phyloP scores from a whole-genome alignment of 257 asterid genomes.

The Salvia hispanica region DNA sequence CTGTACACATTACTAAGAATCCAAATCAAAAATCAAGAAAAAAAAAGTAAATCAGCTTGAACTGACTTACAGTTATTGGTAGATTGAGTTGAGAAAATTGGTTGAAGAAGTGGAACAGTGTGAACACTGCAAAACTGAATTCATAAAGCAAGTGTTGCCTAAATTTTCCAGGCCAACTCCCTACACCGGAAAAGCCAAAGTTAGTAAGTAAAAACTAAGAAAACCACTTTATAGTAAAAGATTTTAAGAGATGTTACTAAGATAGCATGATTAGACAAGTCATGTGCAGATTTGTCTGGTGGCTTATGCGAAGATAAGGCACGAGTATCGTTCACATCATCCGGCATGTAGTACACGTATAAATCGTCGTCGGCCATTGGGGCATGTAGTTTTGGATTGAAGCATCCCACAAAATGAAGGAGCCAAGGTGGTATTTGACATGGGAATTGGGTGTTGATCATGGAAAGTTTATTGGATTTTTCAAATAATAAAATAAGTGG shows the following conservation, averaged over 20 bases:
- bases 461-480: too few relatives aligned
- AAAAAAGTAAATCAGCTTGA: not conserved
- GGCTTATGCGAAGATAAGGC: too few relatives aligned
- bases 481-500: not conserved
- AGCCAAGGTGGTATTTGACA: slow-evolving; percentile 12
- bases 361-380: too few relatives aligned
- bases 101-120: slow-evolving; percentile 76
- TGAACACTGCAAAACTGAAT: slow-evolving; percentile 86
- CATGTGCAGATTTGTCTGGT: too few relatives aligned
- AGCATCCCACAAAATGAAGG: slow-evolving; percentile 31
- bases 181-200: slow-evolving; percentile 34
- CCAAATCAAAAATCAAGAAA: slow-evolving; percentile 7
- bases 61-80: slow-evolving; percentile 41
- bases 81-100: slow-evolving; percentile 45
- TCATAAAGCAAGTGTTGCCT: slow-evolving; percentile 91
- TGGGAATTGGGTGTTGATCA: too few relatives aligned
- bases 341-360: too few relatives aligned
- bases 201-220: not conserved
- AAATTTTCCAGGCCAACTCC: slow-evolving; percentile 82
- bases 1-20: slow-evolving; percentile 42
- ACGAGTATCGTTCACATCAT: too few relatives aligned
- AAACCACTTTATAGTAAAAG: too few relatives aligned
- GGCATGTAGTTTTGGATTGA: not conserved
- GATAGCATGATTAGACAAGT: too few relatives aligned
- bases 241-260: too few relatives aligned